A percentile compares a stretch with the other conserved stretches of the same genome.
Conservation (phyloP, 2,329 filamentous ascomycete genomes). For the Tolypocladium ovalisporum region DNA sequence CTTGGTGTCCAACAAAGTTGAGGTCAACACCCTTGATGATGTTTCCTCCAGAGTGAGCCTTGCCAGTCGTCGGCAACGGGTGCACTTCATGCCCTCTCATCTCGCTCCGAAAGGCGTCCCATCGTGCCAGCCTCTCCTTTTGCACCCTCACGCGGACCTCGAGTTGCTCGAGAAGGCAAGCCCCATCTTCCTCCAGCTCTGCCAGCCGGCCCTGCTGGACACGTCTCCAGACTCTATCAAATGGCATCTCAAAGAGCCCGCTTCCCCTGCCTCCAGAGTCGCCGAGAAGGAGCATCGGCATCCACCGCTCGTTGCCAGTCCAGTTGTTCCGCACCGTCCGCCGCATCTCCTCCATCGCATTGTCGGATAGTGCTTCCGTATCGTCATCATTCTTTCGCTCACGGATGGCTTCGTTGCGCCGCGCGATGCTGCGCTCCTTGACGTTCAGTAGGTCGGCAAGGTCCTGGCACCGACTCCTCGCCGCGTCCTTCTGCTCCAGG, state of each 20-base stretch:
- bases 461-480: constrained; percentile 46
- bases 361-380: constrained; percentile 25
- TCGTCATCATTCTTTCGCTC: constrained; percentile 14
- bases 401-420: constrained; percentile 37
- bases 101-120: constrained; percentile 55
- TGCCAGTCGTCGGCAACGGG: constrained; percentile 11
- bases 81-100: constrained; percentile 25
- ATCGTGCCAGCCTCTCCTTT: constrained; percentile 56
- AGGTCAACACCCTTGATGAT: constrained; percentile 37
- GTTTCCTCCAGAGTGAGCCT: constrained; percentile 7
- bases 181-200: constrained; percentile 40
- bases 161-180: constrained; percentile 57
- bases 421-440: constrained; percentile 49
- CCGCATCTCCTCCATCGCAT: constrained; percentile 39
- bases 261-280: constrained; percentile 47
- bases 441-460: constrained; percentile 54
- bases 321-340: constrained; percentile 60
- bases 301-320: constrained; percentile 67
- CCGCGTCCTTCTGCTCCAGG: constrained; percentile 48
- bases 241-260: constrained; percentile 53
- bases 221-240: constrained; percentile 60
- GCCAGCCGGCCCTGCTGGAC: constrained; percentile 48
- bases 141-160: constrained; percentile 58
- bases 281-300: constrained; percentile 58
- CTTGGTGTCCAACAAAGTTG: constrained; percentile 41